A percentile compares a stretch with the other conserved stretches of the same genome.
Conservation (phyloP, 148 eudicot genomes). For the Linanthus parryae region DNA sequence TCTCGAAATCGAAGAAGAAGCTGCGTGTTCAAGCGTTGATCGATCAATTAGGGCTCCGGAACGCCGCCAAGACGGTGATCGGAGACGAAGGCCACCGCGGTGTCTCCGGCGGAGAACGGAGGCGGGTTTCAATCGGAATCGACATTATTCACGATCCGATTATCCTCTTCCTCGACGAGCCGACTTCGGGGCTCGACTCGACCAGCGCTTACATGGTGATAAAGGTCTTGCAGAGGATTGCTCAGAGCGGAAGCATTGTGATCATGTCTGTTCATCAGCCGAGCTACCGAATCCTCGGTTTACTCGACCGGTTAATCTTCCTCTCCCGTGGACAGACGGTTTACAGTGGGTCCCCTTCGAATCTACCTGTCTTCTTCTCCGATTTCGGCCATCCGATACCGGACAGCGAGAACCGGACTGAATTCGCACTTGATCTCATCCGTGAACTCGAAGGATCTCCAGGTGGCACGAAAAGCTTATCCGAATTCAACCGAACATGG, state of each 20-base stretch:
- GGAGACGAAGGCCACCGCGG: slow-evolving; percentile 94
- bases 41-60: slow-evolving; percentile 69
- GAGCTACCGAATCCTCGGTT: slow-evolving; percentile 50
- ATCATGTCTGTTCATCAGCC: slow-evolving; percentile 86
- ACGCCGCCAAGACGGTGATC: slow-evolving; percentile 70
- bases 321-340: slow-evolving; percentile 73
- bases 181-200: slow-evolving; percentile 89
- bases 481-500: slow-evolving; percentile 59
- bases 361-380: slow-evolving; percentile 44
- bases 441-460: slow-evolving; percentile 61
- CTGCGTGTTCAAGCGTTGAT: slow-evolving; percentile 69
- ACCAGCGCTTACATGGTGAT: slow-evolving; percentile 91
- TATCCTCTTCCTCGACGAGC: slow-evolving; percentile 76
- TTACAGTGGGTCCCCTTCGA: slow-evolving; percentile 43
- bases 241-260: slow-evolving; percentile 82
- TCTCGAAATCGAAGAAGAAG: slow-evolving; percentile 57
- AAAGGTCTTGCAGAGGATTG: slow-evolving; percentile 69
- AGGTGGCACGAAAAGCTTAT: slow-evolving; percentile 40
- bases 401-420: slow-evolving; percentile 55
- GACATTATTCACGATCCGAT: slow-evolving; percentile 91
- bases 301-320: slow-evolving; percentile 61
- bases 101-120: slow-evolving; percentile 82
- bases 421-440: slow-evolving; percentile 71
- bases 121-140: slow-evolving; percentile 77
- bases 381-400: slow-evolving; percentile 69